These are phyloP conservation scores for Talaromyces nanjingensis DNA, from an alignment of 495 filamentous ascomycete species.

Conservation along the genomic window DNA sequence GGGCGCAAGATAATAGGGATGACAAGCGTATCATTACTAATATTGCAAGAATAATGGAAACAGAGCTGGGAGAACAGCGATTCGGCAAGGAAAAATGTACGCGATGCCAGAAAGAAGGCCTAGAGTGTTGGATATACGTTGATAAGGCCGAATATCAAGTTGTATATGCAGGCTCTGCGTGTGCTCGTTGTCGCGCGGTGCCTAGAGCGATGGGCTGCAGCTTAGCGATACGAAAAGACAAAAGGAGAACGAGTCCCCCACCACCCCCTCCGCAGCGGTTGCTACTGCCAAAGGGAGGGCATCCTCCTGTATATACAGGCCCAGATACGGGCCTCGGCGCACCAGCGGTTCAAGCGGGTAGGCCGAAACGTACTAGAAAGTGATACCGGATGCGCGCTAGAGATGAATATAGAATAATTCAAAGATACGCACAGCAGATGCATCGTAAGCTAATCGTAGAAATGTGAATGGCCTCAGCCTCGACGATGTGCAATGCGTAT, in stretches of 20 bases:
- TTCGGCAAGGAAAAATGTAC: background rate
- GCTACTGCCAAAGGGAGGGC: background rate
- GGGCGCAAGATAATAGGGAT: background rate
- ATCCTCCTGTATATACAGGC: background rate
- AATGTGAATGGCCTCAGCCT: no score
- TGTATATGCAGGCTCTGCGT: background rate
- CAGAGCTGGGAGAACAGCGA: background rate
- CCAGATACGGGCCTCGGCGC: background rate
- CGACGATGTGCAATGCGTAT: background rate
- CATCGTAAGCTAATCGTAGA: no score
- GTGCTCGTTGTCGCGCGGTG: background rate
- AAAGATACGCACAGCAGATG: no score
- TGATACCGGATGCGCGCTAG: no score
- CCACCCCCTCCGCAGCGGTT: background rate
- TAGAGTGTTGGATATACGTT: background rate
- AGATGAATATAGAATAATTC: no score
- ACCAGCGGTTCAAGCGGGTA: background rate
- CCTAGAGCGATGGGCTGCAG: background rate
- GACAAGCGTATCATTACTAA: background rate
- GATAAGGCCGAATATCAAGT: background rate
- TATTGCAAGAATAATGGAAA: constrained; percentile 7
- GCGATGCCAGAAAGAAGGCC: background rate
- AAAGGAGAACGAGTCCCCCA: background rate
- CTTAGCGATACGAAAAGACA: background rate
- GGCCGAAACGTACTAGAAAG: no score